These are phyloP conservation scores for Aureobasidium sp. DNA, from an alignment of 2,329 filamentous ascomycete genomes.

Conservation along the genomic window DNA sequence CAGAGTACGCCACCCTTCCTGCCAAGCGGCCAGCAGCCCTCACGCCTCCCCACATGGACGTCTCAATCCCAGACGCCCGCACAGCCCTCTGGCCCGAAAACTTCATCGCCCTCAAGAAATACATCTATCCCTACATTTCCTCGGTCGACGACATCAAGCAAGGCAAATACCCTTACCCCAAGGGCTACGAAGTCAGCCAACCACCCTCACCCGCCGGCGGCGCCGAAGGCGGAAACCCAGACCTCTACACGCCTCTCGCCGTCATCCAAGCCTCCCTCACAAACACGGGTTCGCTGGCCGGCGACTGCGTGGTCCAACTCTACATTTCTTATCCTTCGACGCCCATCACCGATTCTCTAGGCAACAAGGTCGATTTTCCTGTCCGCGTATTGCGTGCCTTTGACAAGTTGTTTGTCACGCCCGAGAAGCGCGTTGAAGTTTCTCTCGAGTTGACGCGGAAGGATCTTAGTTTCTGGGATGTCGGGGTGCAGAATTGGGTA, in stretches of 20 bases:
- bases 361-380: conserved; percentile 37
- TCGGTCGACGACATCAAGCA: conserved; percentile 42
- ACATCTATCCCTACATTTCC: conserved; percentile 65
- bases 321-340: conserved; percentile 42
- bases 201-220: conserved; percentile 59
- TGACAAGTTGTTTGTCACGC: conserved; percentile 34
- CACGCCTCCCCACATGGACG: conserved; percentile 50
- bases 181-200: conserved; percentile 47
- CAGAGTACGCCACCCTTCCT: conserved; percentile 33
- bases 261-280: conserved; percentile 46
- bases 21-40: conserved; percentile 37
- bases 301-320: conserved; percentile 51
- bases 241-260: conserved; percentile 53
- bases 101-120: conserved; percentile 58
- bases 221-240: conserved; percentile 60
- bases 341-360: conserved; percentile 23
- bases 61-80: conserved; percentile 48
- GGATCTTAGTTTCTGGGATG: conserved; percentile 32
- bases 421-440: conserved; percentile 20
- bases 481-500: conserved; percentile 31
- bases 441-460: conserved; percentile 27
- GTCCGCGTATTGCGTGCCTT: conserved; percentile 39
- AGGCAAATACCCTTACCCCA: conserved; percentile 45
- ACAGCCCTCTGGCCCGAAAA: conserved; percentile 54
- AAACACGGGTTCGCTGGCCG: conserved; percentile 54